Base-by-base conservation (phyloP, 208 protist species). In the Kentomonas sorsogonicus region DNA sequence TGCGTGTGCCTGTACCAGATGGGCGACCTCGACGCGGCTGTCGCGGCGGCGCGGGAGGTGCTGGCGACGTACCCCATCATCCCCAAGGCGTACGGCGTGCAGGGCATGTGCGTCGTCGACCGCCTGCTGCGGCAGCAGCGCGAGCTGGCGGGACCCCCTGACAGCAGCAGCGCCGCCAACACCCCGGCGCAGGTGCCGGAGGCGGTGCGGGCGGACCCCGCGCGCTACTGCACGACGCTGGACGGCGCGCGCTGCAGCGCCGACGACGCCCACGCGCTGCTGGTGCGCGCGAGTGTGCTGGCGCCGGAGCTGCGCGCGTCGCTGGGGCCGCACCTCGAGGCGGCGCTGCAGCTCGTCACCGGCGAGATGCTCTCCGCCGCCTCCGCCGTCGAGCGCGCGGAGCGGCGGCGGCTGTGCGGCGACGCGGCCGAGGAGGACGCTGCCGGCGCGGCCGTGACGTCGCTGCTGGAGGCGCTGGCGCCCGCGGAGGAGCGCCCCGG, bases 21-120 rank as follows among this genome's bases (percentile, higher is more conserved):
- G 45, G 53, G 47, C 20, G 41, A 72, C 48, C 65, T 58, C 38
- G 51, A 74, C 55, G 46, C 18, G 27, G 77, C 70, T 47, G 43
- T 82, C 11, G 23, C 50, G 18, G 62, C 66, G 1, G 75, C 70
- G 38, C 60, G 70, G 3, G 70, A 82, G 60, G 38, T 74, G 1
- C 54, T 82, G 4, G 45, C 60, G 33, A 65, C 58, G 9, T 82
- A 82, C 43, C 75, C 70, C 27, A 53, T 82, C 41, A 71, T 82
- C 31, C 75, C 75, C 9, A 74, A 74, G 43, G 75, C 75, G 0
- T 82, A 72, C 45, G 75, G 60, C 1, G 65, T 63, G 5, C 71
- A 77, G 7, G 75, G 75, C 38, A 82, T 82, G 75, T 82, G 70
- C 53, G 74, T 82, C 41, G 54, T 82, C 44, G 64, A 66, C 33